A percentile compares a stretch with the other conserved stretches of the same genome.
Evolutionary conservation across 2,329 filamentous ascomycete species (phyloP).

Genomic region (Pezicula radicicola): DNA sequence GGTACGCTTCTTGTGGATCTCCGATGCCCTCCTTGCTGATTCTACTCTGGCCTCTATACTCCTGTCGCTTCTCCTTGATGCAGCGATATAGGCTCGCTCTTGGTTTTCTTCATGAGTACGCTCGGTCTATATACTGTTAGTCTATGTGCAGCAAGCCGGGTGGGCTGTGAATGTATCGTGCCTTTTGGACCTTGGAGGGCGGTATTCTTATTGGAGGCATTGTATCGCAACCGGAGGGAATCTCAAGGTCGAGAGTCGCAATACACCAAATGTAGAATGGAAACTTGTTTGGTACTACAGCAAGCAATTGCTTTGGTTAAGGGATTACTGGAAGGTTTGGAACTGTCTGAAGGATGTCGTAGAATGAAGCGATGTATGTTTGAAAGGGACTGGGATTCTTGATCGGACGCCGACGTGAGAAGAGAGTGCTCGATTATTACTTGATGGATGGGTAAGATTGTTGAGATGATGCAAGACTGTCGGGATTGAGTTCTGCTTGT

Average conservation of each 20-base stretch:
- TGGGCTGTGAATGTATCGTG: constrained; percentile 15
- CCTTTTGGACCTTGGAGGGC: constrained; percentile 34
- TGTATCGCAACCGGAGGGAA: background rate
- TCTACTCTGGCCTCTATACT: constrained; percentile 85
- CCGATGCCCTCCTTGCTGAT: constrained; percentile 83
- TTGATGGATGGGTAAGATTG: too few relatives aligned
- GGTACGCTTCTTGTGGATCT: constrained; percentile 84
- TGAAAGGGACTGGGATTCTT: too few relatives aligned
- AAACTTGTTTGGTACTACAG: too few relatives aligned
- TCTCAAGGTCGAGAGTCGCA: background rate
- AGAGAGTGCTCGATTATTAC: too few relatives aligned
- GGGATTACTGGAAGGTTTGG: too few relatives aligned
- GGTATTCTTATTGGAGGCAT: constrained; percentile 24
- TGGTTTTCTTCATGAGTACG: constrained; percentile 79
- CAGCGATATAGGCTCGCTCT: constrained; percentile 88
- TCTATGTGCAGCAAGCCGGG: background rate
- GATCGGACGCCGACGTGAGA: too few relatives aligned
- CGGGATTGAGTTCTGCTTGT: too few relatives aligned
- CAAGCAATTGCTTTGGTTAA: too few relatives aligned
- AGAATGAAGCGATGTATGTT: too few relatives aligned
- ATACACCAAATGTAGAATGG: background rate
- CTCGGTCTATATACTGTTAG: constrained; percentile 53
- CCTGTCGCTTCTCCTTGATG: constrained; percentile 81
- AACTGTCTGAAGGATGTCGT: too few relatives aligned
- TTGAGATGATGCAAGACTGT: too few relatives aligned